These are phyloP conservation scores for Periconia sp. DNA, from an alignment of 2,329 filamentous ascomycete genomes.

Conservation along the genomic window DNA sequence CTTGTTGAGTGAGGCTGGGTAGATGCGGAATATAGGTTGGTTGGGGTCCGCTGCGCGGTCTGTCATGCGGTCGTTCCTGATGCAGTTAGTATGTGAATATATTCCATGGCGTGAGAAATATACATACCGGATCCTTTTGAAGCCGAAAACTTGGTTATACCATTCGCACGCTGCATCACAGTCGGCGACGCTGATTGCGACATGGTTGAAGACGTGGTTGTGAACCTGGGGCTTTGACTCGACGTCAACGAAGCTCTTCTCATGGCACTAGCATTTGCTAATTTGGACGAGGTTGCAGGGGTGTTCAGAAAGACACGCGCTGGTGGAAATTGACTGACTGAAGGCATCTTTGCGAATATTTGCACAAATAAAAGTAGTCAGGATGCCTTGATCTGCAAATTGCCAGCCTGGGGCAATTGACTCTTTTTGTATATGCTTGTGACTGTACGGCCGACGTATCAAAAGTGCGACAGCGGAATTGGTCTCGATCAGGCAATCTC, in stretches of 20 bases:
- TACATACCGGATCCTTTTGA: conserved; percentile 26
- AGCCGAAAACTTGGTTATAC: conserved; percentile 31
- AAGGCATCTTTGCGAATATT: conserved; percentile 29
- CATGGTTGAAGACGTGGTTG: conserved; percentile 22
- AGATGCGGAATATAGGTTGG: conserved; percentile 39
- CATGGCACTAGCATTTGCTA: background rate
- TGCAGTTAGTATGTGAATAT: background rate
- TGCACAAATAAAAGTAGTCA: background rate
- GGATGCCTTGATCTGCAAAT: too few species aligned
- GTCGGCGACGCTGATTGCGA: conserved; percentile 33
- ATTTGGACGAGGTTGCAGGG: conserved; percentile 3
- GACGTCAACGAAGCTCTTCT: conserved; percentile 17
- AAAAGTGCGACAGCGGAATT: background rate
- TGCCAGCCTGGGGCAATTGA: too few species aligned
- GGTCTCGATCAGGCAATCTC: background rate
- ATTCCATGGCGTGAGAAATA: background rate
- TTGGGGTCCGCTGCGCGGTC: conserved; percentile 9
- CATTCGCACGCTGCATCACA: conserved; percentile 28
- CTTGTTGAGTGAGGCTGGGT: conserved; percentile 28
- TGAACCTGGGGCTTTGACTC: conserved; percentile 9
- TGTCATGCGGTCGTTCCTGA: conserved; percentile 24
- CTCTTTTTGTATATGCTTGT: too few species aligned
- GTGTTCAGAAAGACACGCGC: conserved; percentile 39
- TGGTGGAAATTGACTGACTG: conserved; percentile 40
- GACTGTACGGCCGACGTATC: too few species aligned